Percentiles rank a stretch among this genome's conserved stretches.
phyloP scores from a whole-genome alignment of 805 yeast genomes.

The Starmerella sp. region DNA sequence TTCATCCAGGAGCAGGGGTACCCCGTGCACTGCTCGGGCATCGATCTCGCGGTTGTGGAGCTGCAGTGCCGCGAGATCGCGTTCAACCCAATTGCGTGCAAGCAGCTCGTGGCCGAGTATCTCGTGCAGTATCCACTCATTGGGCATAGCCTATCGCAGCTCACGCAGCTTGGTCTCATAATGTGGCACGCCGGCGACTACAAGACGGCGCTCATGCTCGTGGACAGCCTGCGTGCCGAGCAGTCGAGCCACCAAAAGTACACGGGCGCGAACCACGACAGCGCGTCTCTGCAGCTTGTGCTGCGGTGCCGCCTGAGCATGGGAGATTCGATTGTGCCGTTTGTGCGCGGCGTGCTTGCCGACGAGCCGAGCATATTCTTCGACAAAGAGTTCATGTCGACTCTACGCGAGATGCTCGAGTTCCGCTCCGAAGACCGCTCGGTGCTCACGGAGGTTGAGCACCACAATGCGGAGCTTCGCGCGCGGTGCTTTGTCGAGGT shows the following conservation, averaged over 20 bases:
- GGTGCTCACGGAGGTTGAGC: constrained; percentile 6
- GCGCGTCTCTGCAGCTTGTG: constrained; percentile 12
- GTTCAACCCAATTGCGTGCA: constrained; percentile 1
- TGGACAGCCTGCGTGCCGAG: constrained; percentile 12
- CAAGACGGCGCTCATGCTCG: constrained; percentile 5
- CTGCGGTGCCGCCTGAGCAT: constrained; percentile 3
- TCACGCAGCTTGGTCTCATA: constrained; percentile 18
- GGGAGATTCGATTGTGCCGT: constrained; percentile 9
- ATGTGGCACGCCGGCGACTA: constrained; percentile 8
- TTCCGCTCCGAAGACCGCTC: constrained; percentile 6
- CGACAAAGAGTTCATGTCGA: constrained; percentile 9
- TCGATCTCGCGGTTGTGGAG: constrained; percentile 20
- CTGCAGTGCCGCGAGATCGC: constrained; percentile 4
- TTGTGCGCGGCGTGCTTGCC: constrained; percentile 4
- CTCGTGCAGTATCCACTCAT: constrained; percentile 21
- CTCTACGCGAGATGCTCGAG: constrained; percentile 1
- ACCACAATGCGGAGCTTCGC: constrained; percentile 1
- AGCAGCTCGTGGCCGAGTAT: constrained; percentile 14
- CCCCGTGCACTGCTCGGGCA: constrained; percentile 22
- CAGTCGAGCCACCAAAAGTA: background rate
- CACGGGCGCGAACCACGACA: constrained; percentile 12
- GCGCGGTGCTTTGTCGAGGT: background rate
- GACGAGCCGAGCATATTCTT: constrained; percentile 10
- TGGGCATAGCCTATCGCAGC: constrained; percentile 14
- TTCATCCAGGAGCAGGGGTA: constrained; percentile 13